These are phyloP conservation scores for Debaryomyces tyrocola DNA, from an alignment of 805 yeast species.

Conservation along the genomic window DNA sequence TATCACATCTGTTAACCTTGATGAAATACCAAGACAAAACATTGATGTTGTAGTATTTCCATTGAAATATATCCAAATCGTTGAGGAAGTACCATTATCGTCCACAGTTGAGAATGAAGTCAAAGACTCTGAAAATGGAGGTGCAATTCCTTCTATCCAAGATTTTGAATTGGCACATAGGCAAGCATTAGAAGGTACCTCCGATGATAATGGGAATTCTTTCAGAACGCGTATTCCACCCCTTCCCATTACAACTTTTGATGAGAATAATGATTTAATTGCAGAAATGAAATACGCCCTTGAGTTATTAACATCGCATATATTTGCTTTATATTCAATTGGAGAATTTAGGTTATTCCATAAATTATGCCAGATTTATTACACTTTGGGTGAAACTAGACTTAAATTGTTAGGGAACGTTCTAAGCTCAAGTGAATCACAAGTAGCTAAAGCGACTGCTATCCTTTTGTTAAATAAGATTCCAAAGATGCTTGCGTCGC, in stretches of 20 bases:
- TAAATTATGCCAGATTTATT: constrained; percentile 53
- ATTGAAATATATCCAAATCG: constrained; percentile 47
- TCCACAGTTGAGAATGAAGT: constrained; percentile 24
- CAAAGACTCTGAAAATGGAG: constrained; percentile 28
- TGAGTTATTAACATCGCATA: constrained; percentile 58
- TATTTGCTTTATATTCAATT: constrained; percentile 67
- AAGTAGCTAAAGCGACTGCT: constrained; percentile 49
- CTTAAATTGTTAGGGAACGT: constrained; percentile 50
- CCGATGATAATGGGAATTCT: constrained; percentile 2
- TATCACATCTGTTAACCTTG: constrained; percentile 59
- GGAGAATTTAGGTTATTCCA: constrained; percentile 66
- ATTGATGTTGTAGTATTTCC: constrained; percentile 63
- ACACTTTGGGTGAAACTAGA: constrained; percentile 58
- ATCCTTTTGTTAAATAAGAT: constrained; percentile 55
- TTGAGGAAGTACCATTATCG: constrained; percentile 36
- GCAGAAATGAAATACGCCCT: constrained; percentile 61
- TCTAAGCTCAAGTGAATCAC: constrained; percentile 54
- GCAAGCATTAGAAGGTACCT: constrained; percentile 14
- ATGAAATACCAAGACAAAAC: constrained; percentile 59
- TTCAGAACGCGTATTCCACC: constrained; percentile 38
- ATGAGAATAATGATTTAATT: constrained; percentile 25
- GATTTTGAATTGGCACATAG: constrained; percentile 28
- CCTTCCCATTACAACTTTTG: constrained; percentile 50
- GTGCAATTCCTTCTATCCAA: constrained; percentile 32
- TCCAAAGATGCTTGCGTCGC: constrained; percentile 56